Evolutionary conservation across 805 yeast genomes (phyloP).

Genomic region (Vanderwaltozyma tropicalis): DNA sequence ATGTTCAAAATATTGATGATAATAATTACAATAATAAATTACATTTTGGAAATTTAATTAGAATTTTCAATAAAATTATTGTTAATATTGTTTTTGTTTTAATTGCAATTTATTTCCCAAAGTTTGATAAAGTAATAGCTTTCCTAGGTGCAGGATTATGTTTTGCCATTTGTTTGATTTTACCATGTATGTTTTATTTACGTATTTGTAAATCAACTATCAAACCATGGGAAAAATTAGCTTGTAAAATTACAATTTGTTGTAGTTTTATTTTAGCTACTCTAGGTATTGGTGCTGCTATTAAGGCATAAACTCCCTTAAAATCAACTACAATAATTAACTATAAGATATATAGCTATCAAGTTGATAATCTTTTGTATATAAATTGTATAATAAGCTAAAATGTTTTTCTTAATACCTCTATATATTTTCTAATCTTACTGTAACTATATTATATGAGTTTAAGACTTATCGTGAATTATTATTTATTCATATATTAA

Average conservation of each 20-base stretch:
- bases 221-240: conserved; percentile 29
- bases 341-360: no score
- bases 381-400: no score
- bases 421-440: background rate
- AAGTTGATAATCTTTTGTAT: no score
- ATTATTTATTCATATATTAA: background rate
- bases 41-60: conserved; percentile 11
- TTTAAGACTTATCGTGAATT: background rate
- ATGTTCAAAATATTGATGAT: conserved; percentile 17
- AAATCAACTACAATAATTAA: background rate
- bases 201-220: conserved; percentile 40
- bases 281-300: conserved; percentile 51
- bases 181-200: conserved; percentile 67
- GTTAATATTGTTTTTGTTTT: conserved; percentile 51
- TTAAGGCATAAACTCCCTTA: conserved; percentile 10
- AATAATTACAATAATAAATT: conserved; percentile 13
- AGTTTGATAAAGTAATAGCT: conserved; percentile 73
- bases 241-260: conserved; percentile 36
- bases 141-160: conserved; percentile 75
- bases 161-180: conserved; percentile 64
- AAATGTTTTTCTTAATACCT: no score
- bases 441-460: background rate
- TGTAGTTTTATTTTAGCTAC: conserved; percentile 41
- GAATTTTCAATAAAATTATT: conserved; percentile 28
- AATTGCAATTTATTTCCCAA: conserved; percentile 58